Percentiles rank a stretch among this genome's conserved stretches.
Evolutionary conservation across 2,329 filamentous ascomycete genomes (phyloP).

Genomic region (Pezicula radicicola): DNA sequence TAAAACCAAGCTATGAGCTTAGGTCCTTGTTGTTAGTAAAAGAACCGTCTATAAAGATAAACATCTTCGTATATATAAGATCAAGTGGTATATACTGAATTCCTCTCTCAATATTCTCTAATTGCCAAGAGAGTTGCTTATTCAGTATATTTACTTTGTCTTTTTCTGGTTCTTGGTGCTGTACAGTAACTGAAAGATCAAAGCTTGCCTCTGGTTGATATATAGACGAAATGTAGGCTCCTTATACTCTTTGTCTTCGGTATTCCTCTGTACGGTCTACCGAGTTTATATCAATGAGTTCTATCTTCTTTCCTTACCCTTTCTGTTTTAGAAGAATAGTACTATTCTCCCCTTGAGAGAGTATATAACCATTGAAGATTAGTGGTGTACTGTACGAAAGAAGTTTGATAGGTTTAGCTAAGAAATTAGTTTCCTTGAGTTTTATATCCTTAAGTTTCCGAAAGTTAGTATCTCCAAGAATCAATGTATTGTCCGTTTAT

Average conservation of each 20-base stretch:
- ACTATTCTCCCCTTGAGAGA: not conserved
- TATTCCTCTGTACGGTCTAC: not conserved
- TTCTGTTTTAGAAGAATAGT: not conserved
- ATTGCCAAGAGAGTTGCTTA: conserved; percentile 7
- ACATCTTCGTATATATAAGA: conserved; percentile 7
- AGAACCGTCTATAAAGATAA: conserved; percentile 11
- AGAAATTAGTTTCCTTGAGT: not conserved
- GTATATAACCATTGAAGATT: not conserved
- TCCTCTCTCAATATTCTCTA: conserved; percentile 1
- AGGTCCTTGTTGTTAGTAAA: conserved; percentile 18
- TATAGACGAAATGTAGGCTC: not conserved
- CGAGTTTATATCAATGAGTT: not conserved
- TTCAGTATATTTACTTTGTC: not conserved
- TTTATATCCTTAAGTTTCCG: not conserved
- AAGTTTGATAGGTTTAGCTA: not conserved
- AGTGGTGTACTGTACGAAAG: not conserved
- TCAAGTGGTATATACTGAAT: conserved; percentile 5
- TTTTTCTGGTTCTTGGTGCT: not conserved
- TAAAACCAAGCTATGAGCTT: conserved; percentile 13
- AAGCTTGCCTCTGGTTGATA: not conserved
- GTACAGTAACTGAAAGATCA: not conserved
- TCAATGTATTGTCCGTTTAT: not conserved
- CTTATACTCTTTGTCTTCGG: not conserved
- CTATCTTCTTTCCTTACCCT: not conserved
- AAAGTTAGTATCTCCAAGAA: not conserved